Percentiles rank a stretch among this genome's conserved stretches.
These are phyloP conservation scores for Plasmodium inui DNA, from an alignment of 169 alveolate species.

Conservation along the genomic window DNA sequence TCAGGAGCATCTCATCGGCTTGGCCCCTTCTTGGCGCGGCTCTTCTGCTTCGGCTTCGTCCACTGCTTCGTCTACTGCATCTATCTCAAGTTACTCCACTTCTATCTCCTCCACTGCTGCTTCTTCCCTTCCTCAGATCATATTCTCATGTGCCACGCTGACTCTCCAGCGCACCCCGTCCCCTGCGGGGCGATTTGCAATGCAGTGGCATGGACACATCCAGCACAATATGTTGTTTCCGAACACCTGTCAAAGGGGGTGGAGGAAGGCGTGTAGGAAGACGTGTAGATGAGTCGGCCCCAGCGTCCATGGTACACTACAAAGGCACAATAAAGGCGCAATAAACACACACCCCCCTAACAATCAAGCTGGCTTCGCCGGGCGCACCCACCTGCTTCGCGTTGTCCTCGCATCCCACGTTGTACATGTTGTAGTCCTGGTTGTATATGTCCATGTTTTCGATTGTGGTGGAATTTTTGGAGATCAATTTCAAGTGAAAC, in stretches of 20 bases:
- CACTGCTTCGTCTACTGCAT: not conserved
- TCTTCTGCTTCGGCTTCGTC: not conserved
- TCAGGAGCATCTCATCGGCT: not conserved
- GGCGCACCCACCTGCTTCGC: conserved; percentile 62
- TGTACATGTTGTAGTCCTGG: conserved; percentile 87
- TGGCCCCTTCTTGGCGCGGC: not conserved
- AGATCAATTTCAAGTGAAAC: conserved; percentile 84
- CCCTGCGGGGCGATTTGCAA: conserved; percentile 91
- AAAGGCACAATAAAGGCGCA: not conserved
- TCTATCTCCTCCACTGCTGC: not conserved
- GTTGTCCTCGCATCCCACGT: conserved; percentile 89
- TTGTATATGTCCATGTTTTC: conserved; percentile 88
- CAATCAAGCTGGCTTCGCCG: not conserved
- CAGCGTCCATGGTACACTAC: not conserved
- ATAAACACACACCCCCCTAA: not conserved
- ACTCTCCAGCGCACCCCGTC: conserved; percentile 93
- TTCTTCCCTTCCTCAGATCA: not conserved
- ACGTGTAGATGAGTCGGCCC: not conserved
- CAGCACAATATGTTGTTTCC: conserved; percentile 91
- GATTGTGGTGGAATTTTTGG: conserved; percentile 89
- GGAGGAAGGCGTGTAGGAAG: not conserved
- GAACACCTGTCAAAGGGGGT: conserved; percentile 83
- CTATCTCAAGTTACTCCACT: not conserved
- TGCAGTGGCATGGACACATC: conserved; percentile 90
- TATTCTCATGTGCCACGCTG: conserved; percentile 32